Conservation (phyloP, 169 alveolate genomes). For the Plasmodium reichenowi region DNA sequence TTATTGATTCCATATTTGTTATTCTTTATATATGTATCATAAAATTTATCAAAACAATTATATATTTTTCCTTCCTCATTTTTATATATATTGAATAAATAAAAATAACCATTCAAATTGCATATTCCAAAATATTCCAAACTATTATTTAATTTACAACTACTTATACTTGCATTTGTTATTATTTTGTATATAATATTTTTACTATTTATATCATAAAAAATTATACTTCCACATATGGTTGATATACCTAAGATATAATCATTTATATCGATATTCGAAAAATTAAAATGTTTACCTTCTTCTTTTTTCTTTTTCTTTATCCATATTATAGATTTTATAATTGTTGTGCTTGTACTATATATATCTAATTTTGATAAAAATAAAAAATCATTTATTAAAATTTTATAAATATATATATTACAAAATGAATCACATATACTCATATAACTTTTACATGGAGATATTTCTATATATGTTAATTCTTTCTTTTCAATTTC, state of each 20-base stretch:
- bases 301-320: slow-evolving; percentile 19
- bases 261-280: background rate
- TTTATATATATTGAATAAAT: slow-evolving; percentile 33
- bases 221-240: slow-evolving; percentile 23
- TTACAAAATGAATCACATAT: slow-evolving; percentile 50
- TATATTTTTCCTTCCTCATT: slow-evolving; percentile 14
- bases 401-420: slow-evolving; percentile 28
- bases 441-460: slow-evolving; percentile 37
- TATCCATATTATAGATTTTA: slow-evolving; percentile 41
- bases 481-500: slow-evolving; percentile 35
- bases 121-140: slow-evolving; percentile 34
- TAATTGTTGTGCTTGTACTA: background rate
- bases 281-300: background rate
- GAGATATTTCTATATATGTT: slow-evolving; percentile 17
- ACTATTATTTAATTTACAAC: slow-evolving; percentile 29
- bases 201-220: slow-evolving; percentile 28
- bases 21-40: background rate
- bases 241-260: slow-evolving; percentile 31
- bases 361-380: slow-evolving; percentile 2
- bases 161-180: slow-evolving; percentile 35
- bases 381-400: slow-evolving; percentile 15
- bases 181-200: slow-evolving; percentile 1
- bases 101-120: slow-evolving; percentile 53
- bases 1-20: background rate
- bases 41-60: slow-evolving; percentile 55